These are phyloP conservation scores for Spathaspora passalidarum DNA, from an alignment of 805 yeast species.

Conservation along the genomic window DNA sequence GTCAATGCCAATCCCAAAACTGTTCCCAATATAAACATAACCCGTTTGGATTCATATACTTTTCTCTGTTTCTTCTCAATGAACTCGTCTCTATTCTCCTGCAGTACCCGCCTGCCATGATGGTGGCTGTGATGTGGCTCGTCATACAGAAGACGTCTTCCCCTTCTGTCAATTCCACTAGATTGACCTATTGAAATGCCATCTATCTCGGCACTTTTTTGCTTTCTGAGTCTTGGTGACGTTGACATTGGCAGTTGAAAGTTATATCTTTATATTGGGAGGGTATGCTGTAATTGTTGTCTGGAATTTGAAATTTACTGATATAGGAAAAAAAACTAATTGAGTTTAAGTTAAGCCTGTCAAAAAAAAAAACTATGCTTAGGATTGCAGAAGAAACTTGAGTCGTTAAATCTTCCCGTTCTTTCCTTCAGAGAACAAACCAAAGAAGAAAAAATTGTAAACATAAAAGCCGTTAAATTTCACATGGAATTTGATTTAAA, in stretches of 20 bases:
- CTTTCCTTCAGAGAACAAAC: no score
- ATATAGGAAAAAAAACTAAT: no score
- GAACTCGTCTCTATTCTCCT: not conserved
- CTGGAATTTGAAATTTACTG: no score
- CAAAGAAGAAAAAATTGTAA: no score
- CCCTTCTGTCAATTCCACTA: not conserved
- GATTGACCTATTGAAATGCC: not conserved
- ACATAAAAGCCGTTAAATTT: no score
- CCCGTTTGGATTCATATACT: slow-evolving; percentile 51
- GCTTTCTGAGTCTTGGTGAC: not conserved
- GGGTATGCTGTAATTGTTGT: no score
- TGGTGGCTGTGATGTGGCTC: slow-evolving; percentile 4
- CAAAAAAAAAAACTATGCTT: no score
- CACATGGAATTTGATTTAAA: no score
- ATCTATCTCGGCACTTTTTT: not conserved
- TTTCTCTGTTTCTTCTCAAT: slow-evolving; percentile 13
- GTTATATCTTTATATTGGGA: not conserved
- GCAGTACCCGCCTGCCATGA: not conserved
- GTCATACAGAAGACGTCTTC: slow-evolving; percentile 1
- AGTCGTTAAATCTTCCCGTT: no score
- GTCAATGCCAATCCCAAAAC: slow-evolving; percentile 67
- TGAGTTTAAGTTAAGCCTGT: not conserved
- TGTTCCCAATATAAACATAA: slow-evolving; percentile 68
- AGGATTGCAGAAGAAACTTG: no score
- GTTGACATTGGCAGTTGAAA: not conserved